phyloP scores from a whole-genome alignment of 805 yeast genomes.

The Myxozyma monticola region DNA sequence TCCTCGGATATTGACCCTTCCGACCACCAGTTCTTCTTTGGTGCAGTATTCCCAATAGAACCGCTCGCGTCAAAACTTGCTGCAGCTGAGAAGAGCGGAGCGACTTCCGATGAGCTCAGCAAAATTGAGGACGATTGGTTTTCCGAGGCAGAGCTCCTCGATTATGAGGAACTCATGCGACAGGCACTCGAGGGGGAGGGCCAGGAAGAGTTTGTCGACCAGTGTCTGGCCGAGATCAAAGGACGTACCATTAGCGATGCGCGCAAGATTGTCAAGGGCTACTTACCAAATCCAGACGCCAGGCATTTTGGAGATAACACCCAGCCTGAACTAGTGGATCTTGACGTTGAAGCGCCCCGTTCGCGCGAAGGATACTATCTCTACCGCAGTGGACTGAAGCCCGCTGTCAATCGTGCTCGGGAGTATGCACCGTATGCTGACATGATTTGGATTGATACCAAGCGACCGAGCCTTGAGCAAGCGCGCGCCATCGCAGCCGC shows the following conservation, averaged over 20 bases:
- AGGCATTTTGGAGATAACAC: slow-evolving; percentile 32
- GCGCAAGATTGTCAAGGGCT: slow-evolving; percentile 32
- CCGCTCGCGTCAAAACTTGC: slow-evolving; percentile 50
- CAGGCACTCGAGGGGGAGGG: not conserved
- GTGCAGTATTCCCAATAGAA: slow-evolving; percentile 41
- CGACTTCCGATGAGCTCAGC: slow-evolving; percentile 40
- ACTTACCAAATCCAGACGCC: slow-evolving; percentile 35
- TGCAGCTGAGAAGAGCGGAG: slow-evolving; percentile 47
- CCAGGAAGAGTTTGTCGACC: slow-evolving; percentile 17
- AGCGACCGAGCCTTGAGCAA: slow-evolving; percentile 54
- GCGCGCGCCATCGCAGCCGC: slow-evolving; percentile 50
- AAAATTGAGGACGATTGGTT: slow-evolving; percentile 52
- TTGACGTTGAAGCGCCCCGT: slow-evolving; percentile 41
- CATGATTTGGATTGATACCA: slow-evolving; percentile 64
- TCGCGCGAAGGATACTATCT: slow-evolving; percentile 59
- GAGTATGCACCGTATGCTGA: slow-evolving; percentile 61
- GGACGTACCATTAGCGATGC: slow-evolving; percentile 37
- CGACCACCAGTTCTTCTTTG: slow-evolving; percentile 58
- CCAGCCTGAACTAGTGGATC: slow-evolving; percentile 35
- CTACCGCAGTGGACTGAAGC: slow-evolving; percentile 51
- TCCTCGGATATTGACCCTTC: slow-evolving; percentile 54
- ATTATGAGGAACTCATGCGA: slow-evolving; percentile 46
- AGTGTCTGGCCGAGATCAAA: slow-evolving; percentile 34
- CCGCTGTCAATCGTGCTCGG: slow-evolving; percentile 55
- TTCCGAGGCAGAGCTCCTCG: slow-evolving; percentile 43